Percentiles rank a stretch among this genome's conserved stretches.
These are phyloP conservation scores for Phytophthora capsici DNA, from an alignment of 352 stramenopile genomes.

Conservation along the genomic window DNA sequence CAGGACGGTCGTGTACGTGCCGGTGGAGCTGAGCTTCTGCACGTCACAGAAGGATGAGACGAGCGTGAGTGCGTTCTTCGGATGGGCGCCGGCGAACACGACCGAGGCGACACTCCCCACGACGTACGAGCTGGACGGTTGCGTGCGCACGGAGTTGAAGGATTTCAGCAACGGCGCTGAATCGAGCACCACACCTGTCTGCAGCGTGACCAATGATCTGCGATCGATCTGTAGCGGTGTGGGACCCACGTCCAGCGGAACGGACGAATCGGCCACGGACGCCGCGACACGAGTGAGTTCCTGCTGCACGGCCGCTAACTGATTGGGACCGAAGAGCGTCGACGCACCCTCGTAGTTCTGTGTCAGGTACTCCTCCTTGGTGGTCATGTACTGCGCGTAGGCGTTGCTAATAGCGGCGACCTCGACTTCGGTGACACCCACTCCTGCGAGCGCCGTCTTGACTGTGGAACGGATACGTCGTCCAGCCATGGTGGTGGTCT, in stretches of 20 bases:
- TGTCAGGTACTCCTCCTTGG: constrained; percentile 57
- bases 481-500: constrained; percentile 67
- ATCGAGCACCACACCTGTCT: constrained; percentile 48
- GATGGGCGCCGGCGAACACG: constrained; percentile 32
- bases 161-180: constrained; percentile 20
- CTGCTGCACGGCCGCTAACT: constrained; percentile 59
- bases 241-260: constrained; percentile 41
- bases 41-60: constrained; percentile 19
- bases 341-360: constrained; percentile 78
- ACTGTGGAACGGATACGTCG: constrained; percentile 39
- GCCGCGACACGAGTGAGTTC: constrained; percentile 21
- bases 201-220: constrained; percentile 38
- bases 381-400: neutral
- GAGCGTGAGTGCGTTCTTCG: constrained; percentile 45
- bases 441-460: neutral
- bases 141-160: constrained; percentile 40
- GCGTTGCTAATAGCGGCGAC: neutral
- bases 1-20: constrained; percentile 36
- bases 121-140: constrained; percentile 35
- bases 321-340: constrained; percentile 72
- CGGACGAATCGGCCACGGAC: constrained; percentile 31
- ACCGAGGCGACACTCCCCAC: constrained; percentile 42
- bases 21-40: constrained; percentile 28
- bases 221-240: constrained; percentile 47
- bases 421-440: neutral